Percentiles rank a stretch among this genome's conserved stretches.
These are phyloP conservation scores for Metarhizium rileyi DNA, from an alignment of 2,329 filamentous ascomycete genomes.

Conservation along the genomic window DNA sequence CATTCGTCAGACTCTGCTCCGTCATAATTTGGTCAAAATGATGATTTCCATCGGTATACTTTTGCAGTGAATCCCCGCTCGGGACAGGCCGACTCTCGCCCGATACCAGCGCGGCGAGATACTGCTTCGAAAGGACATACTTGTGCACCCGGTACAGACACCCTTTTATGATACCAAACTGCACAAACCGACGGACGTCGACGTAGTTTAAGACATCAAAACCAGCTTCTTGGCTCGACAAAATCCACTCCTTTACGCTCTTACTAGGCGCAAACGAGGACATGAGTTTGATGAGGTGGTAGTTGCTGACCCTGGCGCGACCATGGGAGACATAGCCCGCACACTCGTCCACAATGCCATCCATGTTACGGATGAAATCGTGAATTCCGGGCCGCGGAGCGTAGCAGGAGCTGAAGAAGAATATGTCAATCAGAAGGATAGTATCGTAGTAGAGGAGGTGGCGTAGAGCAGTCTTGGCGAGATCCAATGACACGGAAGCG, in stretches of 20 bases:
- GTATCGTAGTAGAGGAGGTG: constrained; percentile 92
- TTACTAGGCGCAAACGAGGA: constrained; percentile 73
- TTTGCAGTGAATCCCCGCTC: constrained; percentile 45
- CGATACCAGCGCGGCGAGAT: constrained; percentile 45
- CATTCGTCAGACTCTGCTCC: constrained; percentile 60
- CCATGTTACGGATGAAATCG: constrained; percentile 66
- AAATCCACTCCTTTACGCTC: constrained; percentile 80
- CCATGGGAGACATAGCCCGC: constrained; percentile 63
- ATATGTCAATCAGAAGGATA: constrained; percentile 83
- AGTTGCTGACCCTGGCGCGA: constrained; percentile 40
- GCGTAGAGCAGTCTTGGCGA: constrained; percentile 77
- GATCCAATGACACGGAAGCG: constrained; percentile 76
- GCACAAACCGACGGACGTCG: constrained; percentile 83
- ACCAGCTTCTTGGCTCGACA: constrained; percentile 57
- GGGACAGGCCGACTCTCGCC: constrained; percentile 35
- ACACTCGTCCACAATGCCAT: constrained; percentile 76
- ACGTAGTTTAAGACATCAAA: constrained; percentile 62
- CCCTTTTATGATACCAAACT: constrained; percentile 93
- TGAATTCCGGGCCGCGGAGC: constrained; percentile 69
- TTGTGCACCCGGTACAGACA: constrained; percentile 89
- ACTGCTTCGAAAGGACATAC: constrained; percentile 65
- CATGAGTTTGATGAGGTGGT: constrained; percentile 73
- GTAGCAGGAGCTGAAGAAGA: constrained; percentile 89
- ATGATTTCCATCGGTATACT: constrained; percentile 65
- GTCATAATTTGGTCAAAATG: constrained; percentile 77